Conservation (phyloP, 2,329 filamentous ascomycete genomes). For the Pyrenochaeta sp. region DNA sequence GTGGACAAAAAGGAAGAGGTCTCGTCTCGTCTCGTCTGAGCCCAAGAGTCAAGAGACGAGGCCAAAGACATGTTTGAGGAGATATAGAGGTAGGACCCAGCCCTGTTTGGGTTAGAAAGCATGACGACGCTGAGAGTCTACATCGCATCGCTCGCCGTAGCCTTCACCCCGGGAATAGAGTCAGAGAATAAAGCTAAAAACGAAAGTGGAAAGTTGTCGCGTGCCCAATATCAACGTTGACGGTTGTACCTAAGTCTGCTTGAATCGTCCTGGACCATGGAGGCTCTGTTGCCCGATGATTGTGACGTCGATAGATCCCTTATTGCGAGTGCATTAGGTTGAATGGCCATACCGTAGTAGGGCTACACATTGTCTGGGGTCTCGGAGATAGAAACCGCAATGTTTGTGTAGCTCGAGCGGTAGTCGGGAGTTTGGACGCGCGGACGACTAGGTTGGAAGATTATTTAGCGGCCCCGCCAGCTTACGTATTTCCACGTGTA, state of each 20-base stretch:
- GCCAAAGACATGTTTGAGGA: conserved; percentile 27
- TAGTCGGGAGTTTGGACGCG: neutral
- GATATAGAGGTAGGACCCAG: conserved; percentile 16
- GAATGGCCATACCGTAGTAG: neutral
- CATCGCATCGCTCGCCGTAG: neutral
- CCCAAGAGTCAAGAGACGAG: conserved; percentile 9
- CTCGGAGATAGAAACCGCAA: neutral
- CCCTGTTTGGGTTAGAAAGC: conserved; percentile 24
- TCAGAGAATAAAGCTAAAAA: conserved; percentile 12
- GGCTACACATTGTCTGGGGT: neutral
- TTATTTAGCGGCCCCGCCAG: neutral
- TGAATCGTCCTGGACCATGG: neutral
- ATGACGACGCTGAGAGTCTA: conserved; percentile 32
- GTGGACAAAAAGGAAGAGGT: neutral
- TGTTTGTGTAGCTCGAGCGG: neutral
- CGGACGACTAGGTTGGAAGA: neutral
- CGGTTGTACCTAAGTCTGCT: neutral
- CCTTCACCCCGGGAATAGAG: conserved; percentile 11
- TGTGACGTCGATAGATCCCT: neutral
- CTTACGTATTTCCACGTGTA: neutral
- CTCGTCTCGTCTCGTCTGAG: neutral
- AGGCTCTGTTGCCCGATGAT: neutral
- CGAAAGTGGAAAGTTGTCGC: conserved; percentile 24
- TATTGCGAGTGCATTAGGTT: neutral
- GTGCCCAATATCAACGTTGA: conserved; percentile 11